A percentile compares a stretch with the other conserved stretches of the same genome.
phyloP scores from a whole-genome alignment of 1,284 basidiomycete genomes.

The Cutaneotrichosporon cyanovorans region DNA sequence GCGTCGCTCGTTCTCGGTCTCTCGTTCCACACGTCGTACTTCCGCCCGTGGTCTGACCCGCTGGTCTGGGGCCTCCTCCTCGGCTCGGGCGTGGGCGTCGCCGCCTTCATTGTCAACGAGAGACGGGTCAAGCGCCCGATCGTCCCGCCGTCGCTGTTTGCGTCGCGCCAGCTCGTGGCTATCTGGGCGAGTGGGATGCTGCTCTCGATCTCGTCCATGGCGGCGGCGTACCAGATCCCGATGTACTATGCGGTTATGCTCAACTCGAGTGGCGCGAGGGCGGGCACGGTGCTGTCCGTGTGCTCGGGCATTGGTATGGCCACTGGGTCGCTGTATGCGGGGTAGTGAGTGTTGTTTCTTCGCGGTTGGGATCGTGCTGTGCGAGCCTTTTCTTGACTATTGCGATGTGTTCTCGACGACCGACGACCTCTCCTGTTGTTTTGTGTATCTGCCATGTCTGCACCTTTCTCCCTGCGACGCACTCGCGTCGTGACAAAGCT shows the following conservation, averaged over 20 bases:
- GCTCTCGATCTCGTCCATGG: slow-evolving; percentile 61
- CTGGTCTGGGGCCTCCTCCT: slow-evolving; percentile 60
- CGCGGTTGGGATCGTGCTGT: no score
- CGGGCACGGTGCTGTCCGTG: slow-evolving; percentile 51
- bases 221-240: slow-evolving; percentile 52
- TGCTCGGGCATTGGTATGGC: slow-evolving; percentile 77
- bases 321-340: slow-evolving; percentile 73
- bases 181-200: slow-evolving; percentile 36
- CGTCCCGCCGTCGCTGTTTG: slow-evolving; percentile 68
- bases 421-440: no score
- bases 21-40: slow-evolving; percentile 72
- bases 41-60: slow-evolving; percentile 66
- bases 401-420: not conserved
- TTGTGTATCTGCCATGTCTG: no score
- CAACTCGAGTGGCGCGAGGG: slow-evolving; percentile 32
- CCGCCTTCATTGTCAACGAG: slow-evolving; percentile 65
- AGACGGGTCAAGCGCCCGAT: slow-evolving; percentile 64
- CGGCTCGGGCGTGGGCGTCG: slow-evolving; percentile 51
- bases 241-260: slow-evolving; percentile 44
- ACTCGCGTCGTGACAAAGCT: no score
- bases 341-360: slow-evolving; percentile 53
- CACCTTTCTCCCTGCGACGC: no score
- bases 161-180: slow-evolving; percentile 57
- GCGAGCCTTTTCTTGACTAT: not conserved
- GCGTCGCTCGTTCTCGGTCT: slow-evolving; percentile 68